Conservation (phyloP, 2,329 filamentous ascomycete genomes). For the Cladophialophora yegresii region DNA sequence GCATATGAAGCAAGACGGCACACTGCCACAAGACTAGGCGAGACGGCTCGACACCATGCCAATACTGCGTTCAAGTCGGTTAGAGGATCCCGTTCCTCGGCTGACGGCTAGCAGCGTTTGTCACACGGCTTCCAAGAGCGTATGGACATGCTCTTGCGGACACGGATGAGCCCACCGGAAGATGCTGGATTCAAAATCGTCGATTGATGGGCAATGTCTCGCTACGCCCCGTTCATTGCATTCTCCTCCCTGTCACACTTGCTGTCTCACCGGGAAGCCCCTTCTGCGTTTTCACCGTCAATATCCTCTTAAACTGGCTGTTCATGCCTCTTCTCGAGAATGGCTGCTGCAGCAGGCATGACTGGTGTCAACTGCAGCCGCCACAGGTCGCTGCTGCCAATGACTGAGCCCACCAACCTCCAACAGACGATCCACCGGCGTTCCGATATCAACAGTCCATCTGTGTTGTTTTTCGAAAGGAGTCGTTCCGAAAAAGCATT, state of each 20-base stretch:
- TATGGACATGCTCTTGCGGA: neutral
- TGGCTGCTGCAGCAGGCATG: neutral
- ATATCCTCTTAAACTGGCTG: too few relatives aligned
- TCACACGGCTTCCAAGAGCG: neutral
- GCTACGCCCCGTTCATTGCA: too few relatives aligned
- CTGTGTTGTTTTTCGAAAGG: neutral
- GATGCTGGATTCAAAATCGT: neutral
- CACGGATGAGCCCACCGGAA: neutral
- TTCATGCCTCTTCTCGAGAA: neutral
- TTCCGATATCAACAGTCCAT: neutral
- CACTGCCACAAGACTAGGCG: neutral
- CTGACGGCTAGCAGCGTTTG: neutral
- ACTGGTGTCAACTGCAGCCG: neutral
- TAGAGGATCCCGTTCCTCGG: neutral
- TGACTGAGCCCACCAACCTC: neutral
- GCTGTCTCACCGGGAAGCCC: neutral
- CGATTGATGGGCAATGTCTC: neutral
- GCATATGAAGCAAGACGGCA: constrained; percentile 61
- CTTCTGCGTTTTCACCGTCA: too few relatives aligned
- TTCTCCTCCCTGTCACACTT: neutral
- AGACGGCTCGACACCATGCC: neutral
- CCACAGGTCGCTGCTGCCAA: neutral
- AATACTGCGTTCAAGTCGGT: neutral
- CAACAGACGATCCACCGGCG: neutral
- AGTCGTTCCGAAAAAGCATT: neutral